Base-by-base conservation (phyloP, 768 basidiomycete genomes). In the Pulveroboletus sp. region DNA sequence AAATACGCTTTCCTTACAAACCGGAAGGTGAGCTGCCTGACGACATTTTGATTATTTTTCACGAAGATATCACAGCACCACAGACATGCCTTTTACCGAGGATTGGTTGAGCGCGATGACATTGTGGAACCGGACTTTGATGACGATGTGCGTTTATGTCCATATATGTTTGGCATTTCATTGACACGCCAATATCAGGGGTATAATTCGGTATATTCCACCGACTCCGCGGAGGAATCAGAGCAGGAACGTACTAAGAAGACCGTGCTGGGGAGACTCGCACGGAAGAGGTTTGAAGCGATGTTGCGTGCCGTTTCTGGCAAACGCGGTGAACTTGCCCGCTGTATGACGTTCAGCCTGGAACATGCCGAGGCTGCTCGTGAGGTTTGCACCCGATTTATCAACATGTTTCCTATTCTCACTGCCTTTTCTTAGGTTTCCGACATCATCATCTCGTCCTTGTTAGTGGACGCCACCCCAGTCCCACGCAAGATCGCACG, bases 401-500 rank as follows among this genome's bases (percentile, higher is more conserved):
- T 25, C 21, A 10, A 17, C 14, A n/a, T 10, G 35, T 9, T 43
- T 33, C 23, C 13, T n/a, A 42, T 17, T 53, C 43, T 47, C 27
- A 58, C 45, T 6, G 17, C 32, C 31, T 23, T 40, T 45, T 19
- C 23, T 3, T 54, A 97, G 94, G 81, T 99, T 31, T 83, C 85
- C 6, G 93, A 97, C 56, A 81, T 95, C 57, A 90, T 99, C 57
- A 81, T 94, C 23, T 76, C 87, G 14, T 97, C 97, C 6, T 72
- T 98, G 9, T 75, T 90, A 21, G 84, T 98, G 17, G 91, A 93
- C 55, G 75, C 82, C n/a, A 99, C 97, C 1, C 84, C 97, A 1
- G 92, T 98, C n/a, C 97, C 97, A 46, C 85, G 94, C 58, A 99
- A 99, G 68, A 82, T 98, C 46, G 91, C 97, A 21, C 85, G 97